These are phyloP conservation scores for Orbilia brochopaga DNA, from an alignment of 2,329 filamentous ascomycete genomes.

Conservation along the genomic window DNA sequence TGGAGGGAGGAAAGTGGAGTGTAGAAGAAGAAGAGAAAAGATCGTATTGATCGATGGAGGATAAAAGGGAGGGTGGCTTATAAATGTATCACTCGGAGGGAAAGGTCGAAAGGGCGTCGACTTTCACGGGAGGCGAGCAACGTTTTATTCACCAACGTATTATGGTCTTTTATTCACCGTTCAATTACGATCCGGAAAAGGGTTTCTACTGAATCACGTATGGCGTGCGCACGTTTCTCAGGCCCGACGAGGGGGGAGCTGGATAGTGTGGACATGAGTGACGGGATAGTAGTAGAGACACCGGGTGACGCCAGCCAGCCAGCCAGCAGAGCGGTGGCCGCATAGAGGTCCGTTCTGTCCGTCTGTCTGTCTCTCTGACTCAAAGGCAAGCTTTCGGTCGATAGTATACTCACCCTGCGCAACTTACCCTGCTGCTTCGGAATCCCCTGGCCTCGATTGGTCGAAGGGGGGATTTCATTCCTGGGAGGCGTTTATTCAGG, in stretches of 20 bases:
- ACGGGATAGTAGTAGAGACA: constrained; percentile 48
- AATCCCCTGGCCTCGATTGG: constrained; percentile 19
- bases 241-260: constrained; percentile 35
- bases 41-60: constrained; percentile 6
- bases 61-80: constrained; percentile 47
- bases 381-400: constrained; percentile 38
- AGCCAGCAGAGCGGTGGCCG: constrained; percentile 28
- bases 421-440: constrained; percentile 31
- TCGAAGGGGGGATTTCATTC: constrained; percentile 8
- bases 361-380: constrained; percentile 50
- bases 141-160: constrained; percentile 46
- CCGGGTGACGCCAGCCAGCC: constrained; percentile 37
- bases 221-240: constrained; percentile 44
- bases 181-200: constrained; percentile 31
- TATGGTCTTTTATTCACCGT: constrained; percentile 43
- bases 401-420: constrained; percentile 42
- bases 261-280: constrained; percentile 41
- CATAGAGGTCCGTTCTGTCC: no score
- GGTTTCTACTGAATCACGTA: constrained; percentile 47
- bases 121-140: constrained; percentile 44
- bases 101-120: constrained; percentile 39
- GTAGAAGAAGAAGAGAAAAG: constrained; percentile 19
- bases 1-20: neutral
- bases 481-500: constrained; percentile 27
- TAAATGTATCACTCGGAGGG: constrained; percentile 46